phyloP scores from a whole-genome alignment of 2,329 filamentous ascomycete genomes.

The Fusarium keratoplasticum region DNA sequence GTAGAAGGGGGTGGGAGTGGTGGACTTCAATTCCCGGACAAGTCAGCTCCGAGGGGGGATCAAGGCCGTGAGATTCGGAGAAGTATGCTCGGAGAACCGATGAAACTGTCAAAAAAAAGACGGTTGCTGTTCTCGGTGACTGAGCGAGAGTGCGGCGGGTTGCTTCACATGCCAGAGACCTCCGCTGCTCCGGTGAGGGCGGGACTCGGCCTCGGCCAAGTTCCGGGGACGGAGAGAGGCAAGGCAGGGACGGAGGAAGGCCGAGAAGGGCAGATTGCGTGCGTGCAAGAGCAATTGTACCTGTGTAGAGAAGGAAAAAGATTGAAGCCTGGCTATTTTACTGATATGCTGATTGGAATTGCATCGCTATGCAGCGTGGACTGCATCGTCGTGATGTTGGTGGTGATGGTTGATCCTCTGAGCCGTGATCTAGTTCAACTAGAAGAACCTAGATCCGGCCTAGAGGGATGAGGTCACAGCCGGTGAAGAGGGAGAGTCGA shows the following conservation, averaged over 20 bases:
- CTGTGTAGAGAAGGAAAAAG: not conserved
- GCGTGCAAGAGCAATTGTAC: not conserved
- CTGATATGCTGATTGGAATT: not conserved
- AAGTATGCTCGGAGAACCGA: conserved; percentile 1
- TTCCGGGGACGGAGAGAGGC: conserved; percentile 38
- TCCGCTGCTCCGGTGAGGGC: conserved; percentile 46
- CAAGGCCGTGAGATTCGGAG: not conserved
- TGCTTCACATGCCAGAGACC: conserved; percentile 47
- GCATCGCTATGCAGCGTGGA: not conserved
- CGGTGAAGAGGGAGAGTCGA: not conserved
- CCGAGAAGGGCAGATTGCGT: conserved; percentile 31
- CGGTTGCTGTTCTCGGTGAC: not conserved
- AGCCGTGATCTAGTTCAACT: not conserved
- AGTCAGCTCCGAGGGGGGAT: not conserved
- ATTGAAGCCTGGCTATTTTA: not conserved
- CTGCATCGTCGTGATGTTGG: not conserved
- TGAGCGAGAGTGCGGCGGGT: conserved; percentile 2
- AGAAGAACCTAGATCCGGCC: conserved; percentile 1
- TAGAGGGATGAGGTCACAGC: conserved; percentile 1
- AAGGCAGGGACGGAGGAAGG: conserved; percentile 37
- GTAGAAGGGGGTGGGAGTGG: not conserved
- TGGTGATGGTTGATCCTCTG: not conserved
- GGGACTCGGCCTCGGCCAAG: conserved; percentile 45
- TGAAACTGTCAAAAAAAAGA: conserved; percentile 8
- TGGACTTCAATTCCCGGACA: conserved; percentile 5